phyloP scores from a whole-genome alignment of 805 yeast genomes.

The Starmerella etchellsii region DNA sequence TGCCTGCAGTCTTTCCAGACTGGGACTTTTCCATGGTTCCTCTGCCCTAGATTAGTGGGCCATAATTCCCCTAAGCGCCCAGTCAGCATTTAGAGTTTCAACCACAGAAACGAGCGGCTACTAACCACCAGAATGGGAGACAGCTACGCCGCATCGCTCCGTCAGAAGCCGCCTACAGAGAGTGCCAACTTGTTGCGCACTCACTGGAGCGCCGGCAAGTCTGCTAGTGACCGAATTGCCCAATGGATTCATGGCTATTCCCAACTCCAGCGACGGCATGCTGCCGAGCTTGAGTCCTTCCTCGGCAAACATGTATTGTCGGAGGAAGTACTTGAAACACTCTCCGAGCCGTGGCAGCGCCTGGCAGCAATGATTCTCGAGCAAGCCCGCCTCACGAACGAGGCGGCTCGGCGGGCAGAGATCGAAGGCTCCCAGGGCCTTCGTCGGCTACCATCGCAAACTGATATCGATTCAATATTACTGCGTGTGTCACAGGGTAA shows the following conservation, averaged over 20 bases:
- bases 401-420: slow-evolving; percentile 29
- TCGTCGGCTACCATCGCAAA: slow-evolving; percentile 33
- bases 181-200: slow-evolving; percentile 48
- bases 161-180: slow-evolving; percentile 35
- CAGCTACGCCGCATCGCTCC: slow-evolving; percentile 20
- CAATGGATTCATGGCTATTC: slow-evolving; percentile 46
- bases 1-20: too few relatives aligned
- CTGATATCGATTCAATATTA: slow-evolving; percentile 8
- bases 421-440: slow-evolving; percentile 29
- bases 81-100: too few relatives aligned
- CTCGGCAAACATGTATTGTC: slow-evolving; percentile 13
- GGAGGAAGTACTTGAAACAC: slow-evolving; percentile 21
- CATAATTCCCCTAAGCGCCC: too few relatives aligned
- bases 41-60: too few relatives aligned
- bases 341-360: slow-evolving; percentile 24
- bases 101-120: too few relatives aligned
- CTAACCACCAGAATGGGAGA: too few relatives aligned
- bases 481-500: slow-evolving; percentile 1
- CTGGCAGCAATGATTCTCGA: slow-evolving; percentile 22
- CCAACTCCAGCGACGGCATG: slow-evolving; percentile 36
- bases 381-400: slow-evolving; percentile 24
- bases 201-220: slow-evolving; percentile 42
- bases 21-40: too few relatives aligned
- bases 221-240: slow-evolving; percentile 48
- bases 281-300: slow-evolving; percentile 33